Percentiles rank a stretch among this genome's conserved stretches.
Evolutionary conservation across 176 grass and related monocot species (phyloP).

Genomic region (Triticum monococcum): DNA sequence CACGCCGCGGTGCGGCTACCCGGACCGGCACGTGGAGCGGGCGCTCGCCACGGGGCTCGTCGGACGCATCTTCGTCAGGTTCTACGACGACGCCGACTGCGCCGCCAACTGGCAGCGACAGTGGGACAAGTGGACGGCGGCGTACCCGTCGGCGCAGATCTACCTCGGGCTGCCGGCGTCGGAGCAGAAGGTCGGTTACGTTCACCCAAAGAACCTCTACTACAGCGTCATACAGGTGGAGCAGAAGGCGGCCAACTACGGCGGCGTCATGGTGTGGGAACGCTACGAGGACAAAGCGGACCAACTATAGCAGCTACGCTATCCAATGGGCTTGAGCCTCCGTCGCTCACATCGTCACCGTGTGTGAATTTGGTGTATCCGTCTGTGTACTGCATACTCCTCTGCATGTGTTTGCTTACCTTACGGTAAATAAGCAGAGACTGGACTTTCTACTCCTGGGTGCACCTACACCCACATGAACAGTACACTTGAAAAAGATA

Average conservation of each 20-base stretch:
- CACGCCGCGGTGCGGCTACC: conserved; percentile 22
- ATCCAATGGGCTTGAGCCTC: neutral
- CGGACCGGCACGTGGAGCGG: neutral
- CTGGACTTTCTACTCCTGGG: no score
- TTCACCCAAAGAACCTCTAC: neutral
- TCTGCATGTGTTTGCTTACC: neutral
- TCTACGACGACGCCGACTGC: conserved; percentile 14
- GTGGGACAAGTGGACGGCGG: conserved; percentile 5
- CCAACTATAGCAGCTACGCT: neutral
- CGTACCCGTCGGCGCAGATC: neutral
- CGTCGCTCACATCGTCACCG: neutral
- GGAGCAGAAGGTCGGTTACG: neutral
- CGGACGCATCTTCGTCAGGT: neutral
- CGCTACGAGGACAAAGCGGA: neutral
- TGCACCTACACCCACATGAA: no score
- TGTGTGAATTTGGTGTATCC: neutral
- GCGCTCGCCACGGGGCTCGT: conserved; percentile 21
- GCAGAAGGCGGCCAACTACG: conserved; percentile 22
- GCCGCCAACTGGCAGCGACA: neutral
- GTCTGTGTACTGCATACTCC: neutral
- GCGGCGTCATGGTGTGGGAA: conserved; percentile 28
- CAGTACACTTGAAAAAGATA: no score
- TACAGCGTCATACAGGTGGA: neutral
- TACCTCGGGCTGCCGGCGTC: neutral
- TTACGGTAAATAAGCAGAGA: no score